phyloP scores from a whole-genome alignment of 1,284 basidiomycete genomes.

The Cutaneotrichosporon mucoides region DNA sequence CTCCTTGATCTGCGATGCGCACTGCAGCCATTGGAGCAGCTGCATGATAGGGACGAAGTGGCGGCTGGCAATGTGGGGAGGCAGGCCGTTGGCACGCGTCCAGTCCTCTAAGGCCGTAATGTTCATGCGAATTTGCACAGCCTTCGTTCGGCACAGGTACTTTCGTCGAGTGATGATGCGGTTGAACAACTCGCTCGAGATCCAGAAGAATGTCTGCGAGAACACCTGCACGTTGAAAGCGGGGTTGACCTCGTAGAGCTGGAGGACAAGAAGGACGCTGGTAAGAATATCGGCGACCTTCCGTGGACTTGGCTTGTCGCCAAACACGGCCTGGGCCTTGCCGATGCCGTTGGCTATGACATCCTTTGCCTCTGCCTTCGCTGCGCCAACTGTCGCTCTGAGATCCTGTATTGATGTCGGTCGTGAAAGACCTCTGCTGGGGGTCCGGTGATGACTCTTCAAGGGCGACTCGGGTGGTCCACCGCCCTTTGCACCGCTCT shows the following conservation, averaged over 20 bases:
- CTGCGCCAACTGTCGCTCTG: constrained; percentile 8
- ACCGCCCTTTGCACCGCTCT: neutral
- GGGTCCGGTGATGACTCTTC: neutral
- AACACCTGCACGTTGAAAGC: constrained; percentile 83
- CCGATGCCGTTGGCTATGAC: constrained; percentile 18
- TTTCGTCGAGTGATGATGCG: constrained; percentile 85
- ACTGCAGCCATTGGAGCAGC: constrained; percentile 66
- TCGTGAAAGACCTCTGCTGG: constrained; percentile 6
- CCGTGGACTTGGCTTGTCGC: constrained; percentile 51
- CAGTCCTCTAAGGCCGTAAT: constrained; percentile 84
- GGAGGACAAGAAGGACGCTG: constrained; percentile 78
- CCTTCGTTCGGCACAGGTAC: constrained; percentile 84
- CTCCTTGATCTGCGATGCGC: constrained; percentile 68
- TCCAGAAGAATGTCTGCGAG: constrained; percentile 67
- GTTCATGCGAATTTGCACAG: constrained; percentile 87
- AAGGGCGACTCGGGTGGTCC: constrained; percentile 5
- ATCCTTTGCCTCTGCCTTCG: constrained; percentile 19
- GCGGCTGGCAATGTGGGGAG: constrained; percentile 64
- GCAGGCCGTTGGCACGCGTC: constrained; percentile 68
- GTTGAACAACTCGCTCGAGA: constrained; percentile 83
- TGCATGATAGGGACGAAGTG: constrained; percentile 84
- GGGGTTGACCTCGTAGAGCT: constrained; percentile 87
- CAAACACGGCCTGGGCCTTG: constrained; percentile 19
- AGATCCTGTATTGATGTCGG: constrained; percentile 35
- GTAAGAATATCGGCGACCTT: constrained; percentile 78